Evolutionary conservation across 805 yeast genomes (phyloP).

Genomic region (Saccharomycopsis schoenii): DNA sequence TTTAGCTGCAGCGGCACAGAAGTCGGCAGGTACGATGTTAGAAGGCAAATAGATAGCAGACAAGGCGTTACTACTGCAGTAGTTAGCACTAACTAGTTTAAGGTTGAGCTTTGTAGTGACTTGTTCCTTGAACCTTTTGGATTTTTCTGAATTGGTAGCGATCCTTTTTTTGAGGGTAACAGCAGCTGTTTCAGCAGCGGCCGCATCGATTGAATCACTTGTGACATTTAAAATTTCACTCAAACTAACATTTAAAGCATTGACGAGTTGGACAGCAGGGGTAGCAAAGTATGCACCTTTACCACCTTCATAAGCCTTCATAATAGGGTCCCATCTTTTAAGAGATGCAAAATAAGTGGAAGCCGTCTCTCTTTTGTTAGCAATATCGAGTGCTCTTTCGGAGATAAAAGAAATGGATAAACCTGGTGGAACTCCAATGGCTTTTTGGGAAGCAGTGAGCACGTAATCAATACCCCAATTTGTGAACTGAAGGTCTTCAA

Average conservation of each 20-base stretch:
- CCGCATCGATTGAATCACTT: not conserved
- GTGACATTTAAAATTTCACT: slow-evolving; percentile 45
- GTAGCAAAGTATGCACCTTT: slow-evolving; percentile 86
- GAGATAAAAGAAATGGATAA: slow-evolving; percentile 69
- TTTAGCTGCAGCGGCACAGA: slow-evolving; percentile 44
- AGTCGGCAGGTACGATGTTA: slow-evolving; percentile 56
- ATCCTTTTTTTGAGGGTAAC: slow-evolving; percentile 49
- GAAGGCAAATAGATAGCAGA: slow-evolving; percentile 80
- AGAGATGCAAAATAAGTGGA: slow-evolving; percentile 52
- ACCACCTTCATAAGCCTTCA: slow-evolving; percentile 78
- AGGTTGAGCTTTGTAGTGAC: slow-evolving; percentile 45
- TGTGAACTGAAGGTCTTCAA: slow-evolving; percentile 77
- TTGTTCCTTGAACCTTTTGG: slow-evolving; percentile 54
- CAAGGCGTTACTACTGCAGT: slow-evolving; percentile 76
- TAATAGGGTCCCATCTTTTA: slow-evolving; percentile 79
- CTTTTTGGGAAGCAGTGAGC: slow-evolving; percentile 91
- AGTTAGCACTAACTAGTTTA: slow-evolving; percentile 52
- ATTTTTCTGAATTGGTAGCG: slow-evolving; percentile 49
- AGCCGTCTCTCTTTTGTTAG: slow-evolving; percentile 38
- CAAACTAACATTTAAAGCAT: slow-evolving; percentile 70
- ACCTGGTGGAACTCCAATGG: slow-evolving; percentile 91
- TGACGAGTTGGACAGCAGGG: slow-evolving; percentile 83
- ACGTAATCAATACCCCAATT: slow-evolving; percentile 85
- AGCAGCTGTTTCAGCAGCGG: slow-evolving; percentile 19
- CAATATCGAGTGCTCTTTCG: slow-evolving; percentile 59